Conservation (phyloP, 2,329 filamentous ascomycete genomes). For the Exophiala sp. region DNA sequence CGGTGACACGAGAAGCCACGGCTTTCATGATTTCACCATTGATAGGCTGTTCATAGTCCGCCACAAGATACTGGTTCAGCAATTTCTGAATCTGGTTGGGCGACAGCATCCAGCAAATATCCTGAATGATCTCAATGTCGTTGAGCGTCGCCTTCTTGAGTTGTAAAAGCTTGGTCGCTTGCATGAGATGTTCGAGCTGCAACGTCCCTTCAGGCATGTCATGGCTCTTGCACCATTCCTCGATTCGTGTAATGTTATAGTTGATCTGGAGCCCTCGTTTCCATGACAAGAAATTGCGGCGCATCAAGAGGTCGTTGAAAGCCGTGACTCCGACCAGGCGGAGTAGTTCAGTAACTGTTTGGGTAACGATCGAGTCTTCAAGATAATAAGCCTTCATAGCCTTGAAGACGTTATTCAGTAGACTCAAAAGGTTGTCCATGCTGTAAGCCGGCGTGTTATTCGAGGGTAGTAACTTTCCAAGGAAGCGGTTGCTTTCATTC, state of each 20-base stretch:
- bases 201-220: constrained; percentile 98
- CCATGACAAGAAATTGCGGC: constrained; percentile 97
- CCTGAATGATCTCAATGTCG: constrained; percentile 99
- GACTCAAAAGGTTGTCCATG: constrained; percentile 96
- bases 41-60: constrained; percentile 98
- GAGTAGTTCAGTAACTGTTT: constrained; percentile 91
- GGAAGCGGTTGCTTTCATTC: constrained; percentile 96
- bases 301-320: constrained; percentile 97
- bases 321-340: constrained; percentile 93
- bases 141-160: constrained; percentile 98
- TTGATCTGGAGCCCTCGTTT: constrained; percentile 99
- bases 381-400: constrained; percentile 99
- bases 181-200: constrained; percentile 97
- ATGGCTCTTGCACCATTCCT: constrained; percentile 99
- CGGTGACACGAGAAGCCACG: constrained; percentile 90
- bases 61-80: constrained; percentile 95
- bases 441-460: constrained; percentile 93
- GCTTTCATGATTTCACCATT: constrained; percentile 99
- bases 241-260: constrained; percentile 98
- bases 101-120: constrained; percentile 95
- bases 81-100: constrained; percentile 99
- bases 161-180: constrained; percentile 94
- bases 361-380: constrained; percentile 91
- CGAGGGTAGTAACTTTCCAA: constrained; percentile 89
- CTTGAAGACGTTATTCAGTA: constrained; percentile 95